These are phyloP conservation scores for Aphanoascus verrucosus DNA, from an alignment of 2,329 filamentous ascomycete genomes.

Conservation along the genomic window DNA sequence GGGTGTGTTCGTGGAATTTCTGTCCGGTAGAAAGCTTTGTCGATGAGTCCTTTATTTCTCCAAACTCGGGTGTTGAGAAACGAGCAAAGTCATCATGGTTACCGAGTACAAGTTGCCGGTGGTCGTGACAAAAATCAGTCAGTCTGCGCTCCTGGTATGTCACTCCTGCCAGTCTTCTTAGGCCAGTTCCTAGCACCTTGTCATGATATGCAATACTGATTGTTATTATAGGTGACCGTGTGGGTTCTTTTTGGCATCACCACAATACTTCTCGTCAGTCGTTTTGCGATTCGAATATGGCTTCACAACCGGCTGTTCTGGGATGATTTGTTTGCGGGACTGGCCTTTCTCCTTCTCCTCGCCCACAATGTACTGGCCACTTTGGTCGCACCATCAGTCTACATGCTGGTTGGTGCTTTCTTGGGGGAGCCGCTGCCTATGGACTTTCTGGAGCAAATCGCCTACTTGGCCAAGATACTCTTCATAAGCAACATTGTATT, in stretches of 20 bases:
- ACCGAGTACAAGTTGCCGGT: background rate
- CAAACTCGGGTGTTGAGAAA: background rate
- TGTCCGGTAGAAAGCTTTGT: too few relatives aligned
- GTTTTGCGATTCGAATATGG: slow-evolving; percentile 9
- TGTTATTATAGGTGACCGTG: slow-evolving; percentile 7
- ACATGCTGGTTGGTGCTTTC: background rate
- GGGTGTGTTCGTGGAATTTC: too few relatives aligned
- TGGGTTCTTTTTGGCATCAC: slow-evolving; percentile 10
- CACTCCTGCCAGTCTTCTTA: background rate
- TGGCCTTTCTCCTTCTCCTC: slow-evolving; percentile 11
- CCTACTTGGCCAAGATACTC: background rate
- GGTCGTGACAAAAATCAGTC: background rate
- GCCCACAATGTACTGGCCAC: slow-evolving; percentile 11
- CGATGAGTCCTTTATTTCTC: too few relatives aligned
- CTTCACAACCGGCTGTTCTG: slow-evolving; percentile 12
- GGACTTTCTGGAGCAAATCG: background rate
- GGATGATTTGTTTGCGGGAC: slow-evolving; percentile 10
- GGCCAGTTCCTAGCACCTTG: background rate
- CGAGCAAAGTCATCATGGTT: background rate
- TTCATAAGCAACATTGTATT: slow-evolving; percentile 10
- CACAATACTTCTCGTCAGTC: slow-evolving; percentile 9
- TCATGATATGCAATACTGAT: background rate
- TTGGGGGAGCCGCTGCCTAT: background rate
- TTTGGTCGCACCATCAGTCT: slow-evolving; percentile 8
- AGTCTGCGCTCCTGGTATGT: background rate